Percentiles rank a stretch among this genome's conserved stretches.
Evolutionary conservation across 768 basidiomycete species (phyloP).

Genomic region (Collybia sordida): DNA sequence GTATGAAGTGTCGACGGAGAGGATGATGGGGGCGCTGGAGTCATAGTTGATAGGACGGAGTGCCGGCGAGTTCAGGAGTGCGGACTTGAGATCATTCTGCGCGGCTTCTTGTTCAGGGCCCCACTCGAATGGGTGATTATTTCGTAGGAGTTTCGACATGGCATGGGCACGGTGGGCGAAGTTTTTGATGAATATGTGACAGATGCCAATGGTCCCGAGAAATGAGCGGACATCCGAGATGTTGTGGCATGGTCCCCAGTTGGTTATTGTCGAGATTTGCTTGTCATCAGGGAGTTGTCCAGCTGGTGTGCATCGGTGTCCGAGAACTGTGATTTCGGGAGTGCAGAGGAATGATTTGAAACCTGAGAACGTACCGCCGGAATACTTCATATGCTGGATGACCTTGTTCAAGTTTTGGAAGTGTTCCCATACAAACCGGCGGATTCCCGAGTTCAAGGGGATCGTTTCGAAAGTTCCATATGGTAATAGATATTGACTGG

Average conservation of each 20-base stretch:
- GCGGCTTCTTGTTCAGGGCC: constrained; percentile 14
- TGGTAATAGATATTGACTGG: constrained; percentile 21
- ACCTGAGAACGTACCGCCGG: constrained; percentile 36
- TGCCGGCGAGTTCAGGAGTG: not conserved
- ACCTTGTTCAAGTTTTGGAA: constrained; percentile 32
- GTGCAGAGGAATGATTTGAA: constrained; percentile 30
- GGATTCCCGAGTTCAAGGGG: constrained; percentile 31
- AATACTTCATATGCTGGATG: constrained; percentile 33
- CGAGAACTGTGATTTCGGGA: constrained; percentile 27
- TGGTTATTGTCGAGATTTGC: constrained; percentile 14
- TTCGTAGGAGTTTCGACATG: constrained; percentile 16
- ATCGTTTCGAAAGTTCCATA: constrained; percentile 34
- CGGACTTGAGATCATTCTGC: not conserved
- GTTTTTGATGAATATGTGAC: constrained; percentile 22
- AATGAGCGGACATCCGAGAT: constrained; percentile 24
- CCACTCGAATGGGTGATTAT: constrained; percentile 29
- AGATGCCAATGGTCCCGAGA: constrained; percentile 24
- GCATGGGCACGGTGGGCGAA: constrained; percentile 19
- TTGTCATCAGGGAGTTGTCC: constrained; percentile 26
- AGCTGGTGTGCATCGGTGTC: constrained; percentile 35
- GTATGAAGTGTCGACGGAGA: constrained; percentile 42
- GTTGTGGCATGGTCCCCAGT: constrained; percentile 21
- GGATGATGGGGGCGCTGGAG: constrained; percentile 19
- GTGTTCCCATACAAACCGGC: constrained; percentile 39
- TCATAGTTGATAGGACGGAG: constrained; percentile 23